Base-by-base conservation (phyloP, 331 rosid species). In the Quercus tomentella region DNA sequence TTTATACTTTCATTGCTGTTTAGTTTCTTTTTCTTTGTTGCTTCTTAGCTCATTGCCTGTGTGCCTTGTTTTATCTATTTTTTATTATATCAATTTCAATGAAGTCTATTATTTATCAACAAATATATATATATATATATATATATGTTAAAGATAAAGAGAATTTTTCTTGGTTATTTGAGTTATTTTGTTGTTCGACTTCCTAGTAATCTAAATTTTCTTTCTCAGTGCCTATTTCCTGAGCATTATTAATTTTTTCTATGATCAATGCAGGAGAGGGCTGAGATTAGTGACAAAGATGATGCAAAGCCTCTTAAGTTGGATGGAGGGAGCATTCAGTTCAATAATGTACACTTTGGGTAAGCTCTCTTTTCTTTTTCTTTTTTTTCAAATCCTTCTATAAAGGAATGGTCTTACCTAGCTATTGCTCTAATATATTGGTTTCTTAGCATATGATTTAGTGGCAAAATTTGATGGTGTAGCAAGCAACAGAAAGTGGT, bases 281-380 rank as follows among this genome's bases (percentile, higher is more conserved):
- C 91, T 76, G 98, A 93, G 45, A 79, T 96, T 76, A 82, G 79
- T 65, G 94, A 96, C 77, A 91, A 80, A 82, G 90, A 86, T 60
- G 81, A 84, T 76, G 88, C 96, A 62, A 83, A 86, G 83, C 94
- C 92, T 82, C 84, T 96, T 76, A 89, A 73, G 61, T 87, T 89
- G 85, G 79, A 76, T 21, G 97, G 93, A 70, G 99, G 99, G 31
- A 86, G 85, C 83, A 82, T 96, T 81, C 85, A 93, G 78, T 90
- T 88, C 78, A 92, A 91, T 35, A 82, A 89, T 70, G 97, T 93
- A 76, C 93, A 93, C 73, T 96, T 96, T 87, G 88, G 99, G 99
- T 93, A 71, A 7, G 67, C 77, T 70, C 28, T 70, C 28, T 76
- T 70, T 26, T 26, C 30, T 28, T 3, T 30, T 30, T 26, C 8